Evolutionary conservation across 208 protist species (phyloP), one percentile per base, ranked within the genome.

Genomic region (Trypanosomatidae sp.): DNA sequence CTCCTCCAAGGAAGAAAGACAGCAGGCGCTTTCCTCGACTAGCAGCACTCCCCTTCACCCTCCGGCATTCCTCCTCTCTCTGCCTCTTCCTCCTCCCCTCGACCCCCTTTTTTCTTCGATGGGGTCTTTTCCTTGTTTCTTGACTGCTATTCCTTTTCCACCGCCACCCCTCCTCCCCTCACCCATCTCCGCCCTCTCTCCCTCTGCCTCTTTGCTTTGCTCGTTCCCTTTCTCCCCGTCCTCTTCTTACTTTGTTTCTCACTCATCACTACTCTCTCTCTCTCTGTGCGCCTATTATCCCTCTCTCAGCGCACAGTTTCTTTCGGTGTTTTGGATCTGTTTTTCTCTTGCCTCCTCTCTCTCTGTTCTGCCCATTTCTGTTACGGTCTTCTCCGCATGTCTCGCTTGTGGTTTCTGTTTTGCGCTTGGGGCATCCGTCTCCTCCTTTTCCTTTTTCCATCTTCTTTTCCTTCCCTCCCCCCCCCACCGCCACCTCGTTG

Each of bases 261-360:
- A 4, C 33, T 6, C 46, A 28, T 49, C 53, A 6, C 68, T 28
- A 43, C 44, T 30, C 25, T 8, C 3, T 62, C 25, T 44, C 13
- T 39, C 12, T 49, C 50, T 68, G 28, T 22, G 36, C 41, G 13
- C 62, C 17, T n/a, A 56, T 30, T 66, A 28, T 66, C 66, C 46
- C 62, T 64, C 28, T 71, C 28, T 71, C 19, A 17, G 49, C 49
- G 2, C 49, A 25, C 49, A 22, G 19, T 22, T 53, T 68, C 25
- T 68, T 30, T 62, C 8, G 7, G n/a, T 46, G 49, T 43, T 22
- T 74, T 22, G 7, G 22, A 52, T 50, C 22, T 49, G 43, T 30
- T 73, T 64, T 30, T 73, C 36, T 73, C 7, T 64, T 73, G 4
- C 39, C n/a, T 59, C 33, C 33, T 66, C 33, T 66, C 17, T 36